These are phyloP conservation scores for Trichoderma hamatum DNA, from an alignment of 2,329 filamentous ascomycete species.

Conservation along the genomic window DNA sequence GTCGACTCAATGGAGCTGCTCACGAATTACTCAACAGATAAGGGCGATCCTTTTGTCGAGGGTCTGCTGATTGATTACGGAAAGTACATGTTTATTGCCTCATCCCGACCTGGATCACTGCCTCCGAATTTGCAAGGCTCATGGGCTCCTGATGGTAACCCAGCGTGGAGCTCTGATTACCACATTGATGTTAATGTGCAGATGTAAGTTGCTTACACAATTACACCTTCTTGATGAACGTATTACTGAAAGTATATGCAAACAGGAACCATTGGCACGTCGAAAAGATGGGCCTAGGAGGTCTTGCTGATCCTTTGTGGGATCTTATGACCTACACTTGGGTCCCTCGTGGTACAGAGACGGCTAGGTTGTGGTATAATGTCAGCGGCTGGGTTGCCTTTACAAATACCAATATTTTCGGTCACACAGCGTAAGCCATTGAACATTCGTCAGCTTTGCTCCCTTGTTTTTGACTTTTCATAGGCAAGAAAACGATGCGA, in stretches of 20 bases:
- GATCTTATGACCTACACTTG: conserved; percentile 57
- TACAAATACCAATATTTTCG: conserved; percentile 62
- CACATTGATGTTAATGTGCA: conserved; percentile 63
- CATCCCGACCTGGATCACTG: conserved; percentile 53
- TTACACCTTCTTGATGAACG: not conserved
- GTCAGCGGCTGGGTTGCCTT: conserved; percentile 60
- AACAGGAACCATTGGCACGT: conserved; percentile 58
- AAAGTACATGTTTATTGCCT: conserved; percentile 58
- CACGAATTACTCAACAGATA: conserved; percentile 26
- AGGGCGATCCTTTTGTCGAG: conserved; percentile 56
- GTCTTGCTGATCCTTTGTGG: conserved; percentile 52
- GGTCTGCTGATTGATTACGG: conserved; percentile 56
- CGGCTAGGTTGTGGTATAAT: conserved; percentile 57
- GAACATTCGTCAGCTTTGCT: no score
- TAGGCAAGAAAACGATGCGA: conserved; percentile 24
- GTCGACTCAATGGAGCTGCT: conserved; percentile 40
- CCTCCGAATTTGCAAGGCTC: conserved; percentile 61
- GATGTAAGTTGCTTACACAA: conserved; percentile 39
- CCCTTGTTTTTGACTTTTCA: not conserved
- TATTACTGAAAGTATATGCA: not conserved
- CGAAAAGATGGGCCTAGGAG: conserved; percentile 54
- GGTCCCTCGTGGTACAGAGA: conserved; percentile 56
- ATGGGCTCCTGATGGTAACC: conserved; percentile 53
- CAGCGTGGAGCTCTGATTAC: conserved; percentile 56
- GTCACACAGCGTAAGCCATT: conserved; percentile 47